Evolutionary conservation across 179 eudicot genomes (phyloP), one percentile per base, ranked within the genome.

Genomic region (Amaranthus tricolor): DNA sequence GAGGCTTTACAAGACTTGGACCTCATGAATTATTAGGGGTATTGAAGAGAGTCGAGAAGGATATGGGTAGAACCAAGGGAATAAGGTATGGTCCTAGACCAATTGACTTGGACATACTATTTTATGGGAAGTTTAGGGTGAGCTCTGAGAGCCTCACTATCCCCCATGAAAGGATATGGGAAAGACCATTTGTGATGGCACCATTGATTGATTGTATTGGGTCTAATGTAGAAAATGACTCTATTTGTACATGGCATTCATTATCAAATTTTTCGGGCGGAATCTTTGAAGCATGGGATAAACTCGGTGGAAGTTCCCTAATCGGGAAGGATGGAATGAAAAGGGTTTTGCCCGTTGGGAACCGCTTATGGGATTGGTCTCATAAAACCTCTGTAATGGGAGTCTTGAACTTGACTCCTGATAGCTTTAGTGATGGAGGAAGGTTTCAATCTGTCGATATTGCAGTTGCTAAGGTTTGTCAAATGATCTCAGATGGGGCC

Each of bases 361-460:
- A 86, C 64, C 78, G 59, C 31, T 79, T 95, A 43, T 89, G 89
- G 95, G 89, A 93, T 72, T 95, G 92, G 95, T 90, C 97, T 10
- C 11, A 60, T 59, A 90, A 79, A 80, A 88, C 97, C 59, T 85
- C 85, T 21, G 78, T 93, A 11, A 93, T 95, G 99, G 99, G 97
- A 45, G 74, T 92, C 62, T 84, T 94, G 66, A 94, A 94, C 77
- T 71, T 92, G 77, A 94, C 98, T 62, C 98, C 98, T 0, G 99
- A 95, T 83, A 95, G 99, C 76, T 95, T 95, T 79, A 93, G 99
- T 54, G 99, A 95, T 66, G 99, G 97, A 9, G 97, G 97, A 2
- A 82, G 83, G 79, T 95, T 84, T 69, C 81, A 76, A 21, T 86
- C 90, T 6, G 84, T 85, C 13, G 82, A 91, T 48, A 83, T 85